Percentiles rank a stretch among this genome's conserved stretches.
Evolutionary conservation across 139 green algal genomes (phyloP).

Genomic region (Closterium sp.): DNA sequence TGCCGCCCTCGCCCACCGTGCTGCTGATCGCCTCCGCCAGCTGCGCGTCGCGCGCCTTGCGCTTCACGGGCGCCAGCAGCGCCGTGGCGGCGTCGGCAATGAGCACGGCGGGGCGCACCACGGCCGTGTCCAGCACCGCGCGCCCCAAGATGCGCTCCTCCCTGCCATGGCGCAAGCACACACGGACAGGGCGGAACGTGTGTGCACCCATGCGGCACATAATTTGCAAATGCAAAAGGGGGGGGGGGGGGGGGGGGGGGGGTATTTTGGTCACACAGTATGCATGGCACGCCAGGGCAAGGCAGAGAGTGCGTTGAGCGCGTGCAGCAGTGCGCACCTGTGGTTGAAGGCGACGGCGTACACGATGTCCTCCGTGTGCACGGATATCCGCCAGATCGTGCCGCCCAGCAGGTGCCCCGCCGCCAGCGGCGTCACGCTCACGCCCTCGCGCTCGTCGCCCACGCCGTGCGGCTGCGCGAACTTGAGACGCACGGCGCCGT

Average conservation of each 20-base stretch:
- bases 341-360: slow-evolving; percentile 92
- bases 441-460: not conserved
- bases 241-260: too few relatives aligned
- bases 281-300: not conserved
- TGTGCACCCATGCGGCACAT: not conserved
- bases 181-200: not conserved
- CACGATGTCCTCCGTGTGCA: slow-evolving; percentile 75
- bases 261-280: too few relatives aligned
- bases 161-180: not conserved
- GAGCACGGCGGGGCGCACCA: slow-evolving; percentile 70
- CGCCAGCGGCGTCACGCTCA: slow-evolving; percentile 73
- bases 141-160: slow-evolving; percentile 64
- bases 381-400: slow-evolving; percentile 77
- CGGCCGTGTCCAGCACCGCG: slow-evolving; percentile 60
- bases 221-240: not conserved
- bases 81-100: slow-evolving; percentile 65
- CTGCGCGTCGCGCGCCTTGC: slow-evolving; percentile 46
- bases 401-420: slow-evolving; percentile 85
- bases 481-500: slow-evolving; percentile 55
- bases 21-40: slow-evolving; percentile 7
- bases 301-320: too few relatives aligned
- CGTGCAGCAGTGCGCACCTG: slow-evolving; percentile 50
- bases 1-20: slow-evolving; percentile 56
- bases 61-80: not conserved
- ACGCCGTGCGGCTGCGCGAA: slow-evolving; percentile 64